These are phyloP conservation scores for Candida nemodendra DNA, from an alignment of 805 yeast species.

Conservation along the genomic window DNA sequence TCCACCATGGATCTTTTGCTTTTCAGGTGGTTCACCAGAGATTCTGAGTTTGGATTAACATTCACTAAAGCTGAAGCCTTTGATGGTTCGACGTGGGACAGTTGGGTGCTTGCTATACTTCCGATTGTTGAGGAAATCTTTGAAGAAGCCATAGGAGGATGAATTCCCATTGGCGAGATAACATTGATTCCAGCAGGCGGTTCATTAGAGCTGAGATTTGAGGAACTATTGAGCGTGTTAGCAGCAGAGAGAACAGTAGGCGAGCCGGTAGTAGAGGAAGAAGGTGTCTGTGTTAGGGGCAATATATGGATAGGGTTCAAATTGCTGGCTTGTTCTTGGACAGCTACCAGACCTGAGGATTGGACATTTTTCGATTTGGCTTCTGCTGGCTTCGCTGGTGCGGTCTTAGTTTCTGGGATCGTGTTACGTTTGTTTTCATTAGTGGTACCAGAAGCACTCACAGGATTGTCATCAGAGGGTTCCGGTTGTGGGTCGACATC, in stretches of 20 bases:
- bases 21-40: conserved; percentile 22
- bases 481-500: too few species aligned
- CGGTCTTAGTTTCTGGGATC: conserved; percentile 2
- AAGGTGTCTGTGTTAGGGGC: conserved; percentile 14
- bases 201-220: background rate
- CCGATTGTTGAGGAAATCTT: background rate
- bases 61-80: conserved; percentile 2
- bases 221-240: background rate
- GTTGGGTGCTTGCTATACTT: background rate
- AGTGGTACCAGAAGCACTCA: background rate
- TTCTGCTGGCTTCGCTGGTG: conserved; percentile 5
- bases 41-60: conserved; percentile 11
- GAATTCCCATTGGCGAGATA: background rate
- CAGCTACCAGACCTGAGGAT: conserved; percentile 26
- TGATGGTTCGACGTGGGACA: conserved; percentile 2
- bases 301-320: conserved; percentile 22
- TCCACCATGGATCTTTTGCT: conserved; percentile 23
- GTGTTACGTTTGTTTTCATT: background rate
- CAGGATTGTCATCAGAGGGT: background rate
- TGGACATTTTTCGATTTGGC: conserved; percentile 13
- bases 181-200: background rate
- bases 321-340: conserved; percentile 28
- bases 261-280: conserved; percentile 6
- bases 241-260: background rate
- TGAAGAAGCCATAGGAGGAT: too few species aligned